Evolutionary conservation across 768 basidiomycete species (phyloP).

Genomic region (Auriscalpium orientale): DNA sequence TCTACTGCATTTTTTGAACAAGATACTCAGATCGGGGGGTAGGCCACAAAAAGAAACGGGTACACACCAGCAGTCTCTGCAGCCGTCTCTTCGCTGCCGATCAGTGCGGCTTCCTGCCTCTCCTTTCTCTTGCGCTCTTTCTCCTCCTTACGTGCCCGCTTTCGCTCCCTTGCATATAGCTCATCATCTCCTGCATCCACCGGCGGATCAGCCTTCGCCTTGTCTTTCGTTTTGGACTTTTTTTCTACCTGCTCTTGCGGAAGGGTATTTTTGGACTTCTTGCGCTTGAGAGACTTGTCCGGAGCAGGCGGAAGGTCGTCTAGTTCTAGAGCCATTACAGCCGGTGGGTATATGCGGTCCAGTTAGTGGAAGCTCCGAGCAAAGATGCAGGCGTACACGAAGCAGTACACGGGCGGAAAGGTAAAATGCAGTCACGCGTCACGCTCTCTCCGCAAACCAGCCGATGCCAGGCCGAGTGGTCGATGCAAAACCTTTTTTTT

Average conservation of each 20-base stretch:
- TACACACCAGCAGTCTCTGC: background rate
- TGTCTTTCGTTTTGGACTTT: background rate
- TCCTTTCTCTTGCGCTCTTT: constrained; percentile 3
- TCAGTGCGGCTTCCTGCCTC: background rate
- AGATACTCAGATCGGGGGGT: background rate
- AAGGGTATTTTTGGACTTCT: background rate
- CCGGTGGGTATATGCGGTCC: background rate
- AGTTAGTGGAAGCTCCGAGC: background rate
- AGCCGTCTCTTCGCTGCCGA: background rate
- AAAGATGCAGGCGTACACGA: no score
- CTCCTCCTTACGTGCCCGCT: background rate
- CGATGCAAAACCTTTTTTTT: no score
- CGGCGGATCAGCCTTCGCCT: background rate
- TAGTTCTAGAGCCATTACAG: background rate
- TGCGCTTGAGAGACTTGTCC: background rate
- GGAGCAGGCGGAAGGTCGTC: background rate
- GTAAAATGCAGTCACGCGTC: no score
- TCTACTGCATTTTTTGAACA: background rate
- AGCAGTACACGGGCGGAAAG: no score
- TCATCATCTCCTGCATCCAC: background rate
- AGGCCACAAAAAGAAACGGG: background rate
- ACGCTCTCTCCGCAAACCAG: no score
- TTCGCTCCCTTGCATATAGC: background rate
- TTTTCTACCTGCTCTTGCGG: background rate
- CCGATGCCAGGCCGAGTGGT: no score